Percentiles rank a stretch among this genome's conserved stretches.
Conservation (phyloP, 2,329 filamentous ascomycete genomes). For the Trematosphaeria pertusa region DNA sequence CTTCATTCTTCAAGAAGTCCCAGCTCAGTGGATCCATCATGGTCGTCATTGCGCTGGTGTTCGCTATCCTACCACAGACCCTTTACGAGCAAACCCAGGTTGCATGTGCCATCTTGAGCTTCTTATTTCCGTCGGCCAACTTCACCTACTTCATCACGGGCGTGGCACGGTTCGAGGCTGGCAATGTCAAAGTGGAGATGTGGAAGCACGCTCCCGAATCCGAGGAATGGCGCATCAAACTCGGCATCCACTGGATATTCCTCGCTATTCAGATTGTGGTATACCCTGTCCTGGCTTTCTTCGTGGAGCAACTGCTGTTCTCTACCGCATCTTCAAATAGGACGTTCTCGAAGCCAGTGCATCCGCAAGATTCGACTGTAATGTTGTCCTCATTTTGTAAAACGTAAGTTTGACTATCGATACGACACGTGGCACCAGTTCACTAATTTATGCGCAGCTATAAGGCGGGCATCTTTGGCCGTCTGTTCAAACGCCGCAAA, state of each 20-base stretch:
- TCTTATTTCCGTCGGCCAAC: conserved; percentile 30
- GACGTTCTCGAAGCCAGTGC: conserved; percentile 39
- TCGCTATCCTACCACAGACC: conserved; percentile 28
- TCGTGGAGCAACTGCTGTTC: conserved; percentile 26
- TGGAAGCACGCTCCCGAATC: conserved; percentile 5
- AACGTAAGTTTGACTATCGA: conserved; percentile 17
- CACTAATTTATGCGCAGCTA: conserved; percentile 16
- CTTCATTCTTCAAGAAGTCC: conserved; percentile 34
- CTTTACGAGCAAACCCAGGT: conserved; percentile 20
- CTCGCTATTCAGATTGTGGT: conserved; percentile 27
- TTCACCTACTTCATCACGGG: conserved; percentile 35
- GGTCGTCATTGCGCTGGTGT: conserved; percentile 25
- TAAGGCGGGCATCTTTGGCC: conserved; percentile 19
- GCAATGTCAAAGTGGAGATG: conserved; percentile 20
- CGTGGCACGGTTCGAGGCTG: conserved; percentile 25
- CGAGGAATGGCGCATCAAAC: conserved; percentile 20
- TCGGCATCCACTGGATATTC: conserved; percentile 32
- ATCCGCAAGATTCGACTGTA: conserved; percentile 49
- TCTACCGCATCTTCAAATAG: conserved; percentile 29
- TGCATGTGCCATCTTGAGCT: conserved; percentile 20
- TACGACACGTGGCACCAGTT: background rate
- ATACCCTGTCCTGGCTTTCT: conserved; percentile 30
- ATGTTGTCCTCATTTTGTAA: conserved; percentile 26
- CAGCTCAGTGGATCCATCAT: conserved; percentile 34
- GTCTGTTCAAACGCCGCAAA: conserved; percentile 27